Evolutionary conservation across 1,139 yeast genomes (phyloP).

Genomic region (Kodamaea fungicola): DNA sequence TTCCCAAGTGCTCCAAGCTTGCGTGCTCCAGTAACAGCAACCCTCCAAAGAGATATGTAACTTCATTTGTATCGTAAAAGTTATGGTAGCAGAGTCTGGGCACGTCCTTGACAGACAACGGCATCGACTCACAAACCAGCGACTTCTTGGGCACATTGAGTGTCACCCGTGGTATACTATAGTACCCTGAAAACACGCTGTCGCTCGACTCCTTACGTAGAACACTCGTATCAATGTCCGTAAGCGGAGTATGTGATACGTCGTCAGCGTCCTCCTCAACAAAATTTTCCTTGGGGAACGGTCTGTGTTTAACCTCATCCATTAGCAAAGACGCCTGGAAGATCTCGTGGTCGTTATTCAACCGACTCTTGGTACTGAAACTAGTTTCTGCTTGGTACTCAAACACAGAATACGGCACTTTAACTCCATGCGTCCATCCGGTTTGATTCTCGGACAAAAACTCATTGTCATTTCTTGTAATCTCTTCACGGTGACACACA

Average conservation of each 20-base stretch:
- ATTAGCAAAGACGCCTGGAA: constrained; percentile 26
- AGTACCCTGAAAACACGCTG: constrained; percentile 30
- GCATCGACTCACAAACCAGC: constrained; percentile 5
- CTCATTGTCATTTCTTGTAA: background rate
- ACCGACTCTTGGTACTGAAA: constrained; percentile 15
- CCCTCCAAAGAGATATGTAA: constrained; percentile 40
- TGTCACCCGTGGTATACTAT: constrained; percentile 26
- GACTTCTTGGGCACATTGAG: constrained; percentile 19
- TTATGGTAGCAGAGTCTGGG: constrained; percentile 35
- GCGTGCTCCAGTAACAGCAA: constrained; percentile 18
- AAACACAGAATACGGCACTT: constrained; percentile 27
- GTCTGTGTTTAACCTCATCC: constrained; percentile 20
- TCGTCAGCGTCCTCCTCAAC: background rate
- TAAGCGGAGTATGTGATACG: background rate
- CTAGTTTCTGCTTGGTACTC: constrained; percentile 19
- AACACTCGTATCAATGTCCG: constrained; percentile 9
- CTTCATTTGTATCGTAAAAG: constrained; percentile 30
- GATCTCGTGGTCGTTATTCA: constrained; percentile 19
- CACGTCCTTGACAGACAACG: constrained; percentile 13
- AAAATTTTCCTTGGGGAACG: background rate
- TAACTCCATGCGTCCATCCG: constrained; percentile 29
- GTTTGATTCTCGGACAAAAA: constrained; percentile 3
- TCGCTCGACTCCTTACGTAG: constrained; percentile 14
- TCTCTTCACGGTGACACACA: background rate
- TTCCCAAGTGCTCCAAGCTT: constrained; percentile 28